Conservation (phyloP, 2,329 filamentous ascomycete species). For the Epichloe typhina region DNA sequence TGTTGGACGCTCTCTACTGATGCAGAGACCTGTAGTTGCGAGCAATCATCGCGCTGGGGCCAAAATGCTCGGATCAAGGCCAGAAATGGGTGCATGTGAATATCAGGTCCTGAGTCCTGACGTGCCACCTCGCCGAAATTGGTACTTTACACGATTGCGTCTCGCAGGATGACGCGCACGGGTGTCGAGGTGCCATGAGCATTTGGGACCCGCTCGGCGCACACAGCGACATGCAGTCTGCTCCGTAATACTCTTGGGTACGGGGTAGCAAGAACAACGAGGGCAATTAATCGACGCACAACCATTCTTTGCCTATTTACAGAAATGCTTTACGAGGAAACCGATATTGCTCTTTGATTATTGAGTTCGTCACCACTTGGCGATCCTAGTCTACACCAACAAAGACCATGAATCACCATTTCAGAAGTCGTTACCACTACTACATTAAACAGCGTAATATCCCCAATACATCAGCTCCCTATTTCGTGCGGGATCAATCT, state of each 20-base stretch:
- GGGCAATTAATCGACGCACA: too few species aligned
- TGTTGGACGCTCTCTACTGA: neutral
- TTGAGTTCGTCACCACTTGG: neutral
- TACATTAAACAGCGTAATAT: neutral
- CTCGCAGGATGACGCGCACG: neutral
- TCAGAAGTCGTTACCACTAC: constrained; percentile 1
- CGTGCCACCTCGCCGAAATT: neutral
- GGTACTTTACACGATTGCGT: neutral
- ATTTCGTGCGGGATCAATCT: too few species aligned
- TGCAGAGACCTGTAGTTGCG: neutral
- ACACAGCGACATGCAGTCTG: too few species aligned
- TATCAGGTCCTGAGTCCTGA: neutral
- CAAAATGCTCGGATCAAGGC: neutral
- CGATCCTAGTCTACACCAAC: neutral
- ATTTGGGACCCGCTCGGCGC: neutral
- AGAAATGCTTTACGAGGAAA: neutral
- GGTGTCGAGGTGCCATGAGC: neutral
- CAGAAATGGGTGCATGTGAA: too few species aligned
- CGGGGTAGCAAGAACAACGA: too few species aligned
- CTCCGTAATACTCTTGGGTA: too few species aligned
- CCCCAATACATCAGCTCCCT: neutral
- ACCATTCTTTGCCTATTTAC: neutral
- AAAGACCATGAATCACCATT: neutral
- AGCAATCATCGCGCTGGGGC: neutral
- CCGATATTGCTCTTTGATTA: neutral